Conservation (phyloP, 1,284 basidiomycete species). For the Cutaneotrichosporon sp. region DNA sequence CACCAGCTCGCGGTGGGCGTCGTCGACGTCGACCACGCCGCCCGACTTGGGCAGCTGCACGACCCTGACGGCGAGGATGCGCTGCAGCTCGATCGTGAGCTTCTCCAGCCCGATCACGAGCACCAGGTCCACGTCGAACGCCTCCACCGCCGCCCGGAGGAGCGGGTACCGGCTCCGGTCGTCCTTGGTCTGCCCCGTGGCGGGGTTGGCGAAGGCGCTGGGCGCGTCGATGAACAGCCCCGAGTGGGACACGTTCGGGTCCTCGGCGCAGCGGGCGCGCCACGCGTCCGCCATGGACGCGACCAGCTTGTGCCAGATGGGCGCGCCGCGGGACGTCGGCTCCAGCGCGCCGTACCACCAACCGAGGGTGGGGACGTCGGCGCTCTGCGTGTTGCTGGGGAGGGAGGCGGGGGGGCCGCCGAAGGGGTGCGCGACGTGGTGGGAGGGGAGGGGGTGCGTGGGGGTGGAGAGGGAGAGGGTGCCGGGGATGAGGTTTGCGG, state of each 20-base stretch:
- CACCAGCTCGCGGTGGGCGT: conserved; percentile 74
- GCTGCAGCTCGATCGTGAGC: conserved; percentile 91
- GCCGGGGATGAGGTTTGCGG: conserved; percentile 80
- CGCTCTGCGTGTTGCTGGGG: conserved; percentile 73
- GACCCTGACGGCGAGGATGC: conserved; percentile 69
- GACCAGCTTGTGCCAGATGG: conserved; percentile 72
- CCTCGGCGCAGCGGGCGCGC: conserved; percentile 66
- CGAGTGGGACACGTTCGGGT: conserved; percentile 64
- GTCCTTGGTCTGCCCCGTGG: conserved; percentile 60
- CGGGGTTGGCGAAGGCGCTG: conserved; percentile 75
- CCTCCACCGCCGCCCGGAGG: conserved; percentile 83
- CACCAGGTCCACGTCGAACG: conserved; percentile 89
- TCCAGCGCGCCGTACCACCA: conserved; percentile 91
- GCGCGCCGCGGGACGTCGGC: conserved; percentile 65
- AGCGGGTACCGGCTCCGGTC: conserved; percentile 72
- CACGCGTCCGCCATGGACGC: conserved; percentile 74
- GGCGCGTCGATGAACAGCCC: conserved; percentile 92
- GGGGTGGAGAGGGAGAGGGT: conserved; percentile 79
- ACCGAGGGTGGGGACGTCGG: conserved; percentile 79
- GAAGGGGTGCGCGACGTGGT: conserved; percentile 79
- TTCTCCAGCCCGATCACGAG: conserved; percentile 97
- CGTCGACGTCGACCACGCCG: conserved; percentile 90
- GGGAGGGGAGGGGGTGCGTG: conserved; percentile 75
- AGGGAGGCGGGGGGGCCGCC: conserved; percentile 86
- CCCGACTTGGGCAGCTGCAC: conserved; percentile 94